Evolutionary conservation across 2,329 filamentous ascomycete species (phyloP), one percentile per base, ranked within the genome.

Genomic region (Bipolaris oryzae): DNA sequence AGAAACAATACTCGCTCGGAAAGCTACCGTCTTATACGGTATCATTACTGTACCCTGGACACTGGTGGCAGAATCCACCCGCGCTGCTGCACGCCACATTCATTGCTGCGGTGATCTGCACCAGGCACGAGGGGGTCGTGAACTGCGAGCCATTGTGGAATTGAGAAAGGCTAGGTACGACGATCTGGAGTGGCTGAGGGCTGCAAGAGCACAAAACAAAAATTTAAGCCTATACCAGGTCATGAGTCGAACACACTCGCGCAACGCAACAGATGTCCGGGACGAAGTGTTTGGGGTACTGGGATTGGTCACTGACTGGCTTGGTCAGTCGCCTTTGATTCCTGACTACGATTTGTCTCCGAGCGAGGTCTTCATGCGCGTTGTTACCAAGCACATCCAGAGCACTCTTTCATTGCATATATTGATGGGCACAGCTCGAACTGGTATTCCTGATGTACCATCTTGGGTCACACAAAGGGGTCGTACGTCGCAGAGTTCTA

Each of bases 261-360:
- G 23, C 31, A 54, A 60, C 25, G 57, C 60, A 18, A 60, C 50
- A 15, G 54, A 62, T 33, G 45, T 55, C 34, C 28, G 60, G 9
- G 60, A 62, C 25, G 60, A 60, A 18, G 57, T 60, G 7, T 62
- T 51, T 38, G 60, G 50, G n/a, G 25, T 62, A 18, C 42, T 62
- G 11, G 60, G 60, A 13, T 38, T 62, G 1, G 52, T 56, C 6
- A 55, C 53, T n/a, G 38, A 62, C 7, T 62, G 60, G 60, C 42
- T 55, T 16, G 54, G 50, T 15, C 15, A 18, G 3, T 2, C 48
- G 13, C 50, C 60, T 25, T 42, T 58, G 7, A 13, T 48, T 7
- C 53, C 60, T n/a, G 46, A 44, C 41, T 53, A 53, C 23, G 31
- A 21, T 13, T 18, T 53, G 7, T 7, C 42, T 7, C 42, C 50